phyloP scores from a whole-genome alignment of 768 basidiomycete species.

The Myochromella boudieri region DNA sequence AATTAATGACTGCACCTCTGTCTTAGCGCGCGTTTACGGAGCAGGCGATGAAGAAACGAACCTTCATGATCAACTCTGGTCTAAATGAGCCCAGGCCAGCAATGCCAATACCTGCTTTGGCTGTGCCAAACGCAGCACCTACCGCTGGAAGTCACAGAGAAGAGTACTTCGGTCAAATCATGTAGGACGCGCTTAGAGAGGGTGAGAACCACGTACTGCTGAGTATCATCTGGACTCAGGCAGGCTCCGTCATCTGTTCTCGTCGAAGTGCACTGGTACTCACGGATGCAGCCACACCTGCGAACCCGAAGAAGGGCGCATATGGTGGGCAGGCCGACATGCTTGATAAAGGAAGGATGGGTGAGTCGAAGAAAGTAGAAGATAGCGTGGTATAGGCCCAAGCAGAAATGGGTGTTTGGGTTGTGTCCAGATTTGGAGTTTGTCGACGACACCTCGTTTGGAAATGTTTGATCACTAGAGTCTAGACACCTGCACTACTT shows the following conservation, averaged over 20 bases:
- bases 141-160: conserved; percentile 51
- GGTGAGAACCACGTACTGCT: conserved; percentile 68
- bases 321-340: conserved; percentile 87
- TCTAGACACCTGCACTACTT: no score
- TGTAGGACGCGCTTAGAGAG: neutral
- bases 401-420: neutral
- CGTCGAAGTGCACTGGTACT: no score
- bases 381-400: neutral
- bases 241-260: neutral
- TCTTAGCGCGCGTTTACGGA: neutral
- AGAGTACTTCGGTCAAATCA: conserved; percentile 1
- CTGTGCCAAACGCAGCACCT: conserved; percentile 94
- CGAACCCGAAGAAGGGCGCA: conserved; percentile 98
- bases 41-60: conserved; percentile 26
- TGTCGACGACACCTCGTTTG: no score
- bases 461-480: no score
- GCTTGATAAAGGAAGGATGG: neutral
- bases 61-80: conserved; percentile 99
- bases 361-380: neutral
- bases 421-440: neutral
- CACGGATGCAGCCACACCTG: conserved; percentile 92
- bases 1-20: conserved; percentile 70
- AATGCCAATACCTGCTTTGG: conserved; percentile 97
- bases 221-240: conserved; percentile 76
- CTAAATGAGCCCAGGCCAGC: conserved; percentile 91